Conservation (phyloP, 2,329 filamentous ascomycete species). For the Chrysoporthe puriensis region DNA sequence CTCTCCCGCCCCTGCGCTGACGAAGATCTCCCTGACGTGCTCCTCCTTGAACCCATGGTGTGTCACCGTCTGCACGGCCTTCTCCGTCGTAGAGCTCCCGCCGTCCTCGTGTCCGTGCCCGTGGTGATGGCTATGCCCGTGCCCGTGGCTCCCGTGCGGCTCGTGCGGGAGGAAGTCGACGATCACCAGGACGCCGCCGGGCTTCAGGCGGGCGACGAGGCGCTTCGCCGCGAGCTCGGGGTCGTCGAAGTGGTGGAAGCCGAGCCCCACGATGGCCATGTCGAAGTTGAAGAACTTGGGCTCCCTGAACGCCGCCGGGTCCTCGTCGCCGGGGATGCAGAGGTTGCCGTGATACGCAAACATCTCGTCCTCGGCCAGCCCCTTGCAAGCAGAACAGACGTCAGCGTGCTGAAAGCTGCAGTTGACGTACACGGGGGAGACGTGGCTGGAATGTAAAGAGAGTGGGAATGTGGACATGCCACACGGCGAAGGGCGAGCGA, state of each 20-base stretch:
- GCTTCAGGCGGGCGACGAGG: constrained; percentile 64
- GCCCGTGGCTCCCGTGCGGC: constrained; percentile 24
- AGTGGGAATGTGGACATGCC: background rate
- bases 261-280: constrained; percentile 58
- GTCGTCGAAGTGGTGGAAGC: constrained; percentile 71
- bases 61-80: constrained; percentile 55
- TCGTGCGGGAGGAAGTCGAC: constrained; percentile 67
- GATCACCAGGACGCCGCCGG: constrained; percentile 69
- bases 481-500: too few relatives aligned
- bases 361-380: constrained; percentile 56
- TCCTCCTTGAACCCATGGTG: constrained; percentile 68
- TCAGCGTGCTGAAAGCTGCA: background rate
- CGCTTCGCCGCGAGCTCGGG: constrained; percentile 61
- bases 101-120: constrained; percentile 1
- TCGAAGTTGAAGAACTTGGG: constrained; percentile 72
- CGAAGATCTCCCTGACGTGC: constrained; percentile 63
- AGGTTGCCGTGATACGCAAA: constrained; percentile 62
- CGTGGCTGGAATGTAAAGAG: background rate
- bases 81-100: constrained; percentile 2
- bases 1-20: constrained; percentile 60
- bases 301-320: constrained; percentile 59
- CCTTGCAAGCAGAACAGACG: constrained; percentile 39
- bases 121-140: background rate
- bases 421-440: constrained; percentile 1
- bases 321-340: constrained; percentile 47